Percentiles rank a stretch among this genome's conserved stretches.
Conservation (phyloP, 208 protist genomes). For the Kentomonas sorsogonicus region DNA sequence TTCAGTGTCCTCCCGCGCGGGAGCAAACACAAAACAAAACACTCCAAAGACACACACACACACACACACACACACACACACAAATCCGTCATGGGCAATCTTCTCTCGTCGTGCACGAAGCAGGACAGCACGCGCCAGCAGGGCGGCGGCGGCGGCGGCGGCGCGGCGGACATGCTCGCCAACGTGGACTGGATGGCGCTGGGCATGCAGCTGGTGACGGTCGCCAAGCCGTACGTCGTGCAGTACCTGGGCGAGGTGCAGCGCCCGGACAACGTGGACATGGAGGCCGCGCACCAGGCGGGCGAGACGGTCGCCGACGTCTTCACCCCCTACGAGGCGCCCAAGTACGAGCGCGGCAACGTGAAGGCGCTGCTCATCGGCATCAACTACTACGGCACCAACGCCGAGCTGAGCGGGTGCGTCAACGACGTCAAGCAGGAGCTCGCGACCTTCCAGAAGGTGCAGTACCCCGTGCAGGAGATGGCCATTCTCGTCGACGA, state of each 20-base stretch:
- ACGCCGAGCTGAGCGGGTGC: conserved; percentile 53
- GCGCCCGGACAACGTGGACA: conserved; percentile 28
- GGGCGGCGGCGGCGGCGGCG: conserved; percentile 15
- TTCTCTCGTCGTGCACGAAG: conserved; percentile 30
- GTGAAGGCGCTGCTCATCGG: conserved; percentile 56
- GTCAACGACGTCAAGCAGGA: conserved; percentile 64
- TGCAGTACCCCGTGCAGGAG: conserved; percentile 35
- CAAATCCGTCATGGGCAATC: conserved; percentile 37
- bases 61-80: neutral
- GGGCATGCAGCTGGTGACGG: conserved; percentile 27
- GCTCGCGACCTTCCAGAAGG: conserved; percentile 56
- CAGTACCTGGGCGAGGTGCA: conserved; percentile 39
- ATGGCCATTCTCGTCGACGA: conserved; percentile 72
- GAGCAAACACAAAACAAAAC: neutral
- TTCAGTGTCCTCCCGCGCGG: too few species aligned
- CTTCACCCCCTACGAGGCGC: conserved; percentile 40
- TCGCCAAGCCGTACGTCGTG: conserved; percentile 44
- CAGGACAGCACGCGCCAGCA: conserved; percentile 5
- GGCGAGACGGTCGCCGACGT: conserved; percentile 19
- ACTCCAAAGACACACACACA: conserved; percentile 9
- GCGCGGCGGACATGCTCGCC: too few species aligned
- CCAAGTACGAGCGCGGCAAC: conserved; percentile 23
- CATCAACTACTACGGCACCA: conserved; percentile 75
- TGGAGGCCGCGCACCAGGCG: conserved; percentile 44
- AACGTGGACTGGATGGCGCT: conserved; percentile 28